Evolutionary conservation across 1,284 basidiomycete species (phyloP).

Genomic region (Cryptococcus sp.): DNA sequence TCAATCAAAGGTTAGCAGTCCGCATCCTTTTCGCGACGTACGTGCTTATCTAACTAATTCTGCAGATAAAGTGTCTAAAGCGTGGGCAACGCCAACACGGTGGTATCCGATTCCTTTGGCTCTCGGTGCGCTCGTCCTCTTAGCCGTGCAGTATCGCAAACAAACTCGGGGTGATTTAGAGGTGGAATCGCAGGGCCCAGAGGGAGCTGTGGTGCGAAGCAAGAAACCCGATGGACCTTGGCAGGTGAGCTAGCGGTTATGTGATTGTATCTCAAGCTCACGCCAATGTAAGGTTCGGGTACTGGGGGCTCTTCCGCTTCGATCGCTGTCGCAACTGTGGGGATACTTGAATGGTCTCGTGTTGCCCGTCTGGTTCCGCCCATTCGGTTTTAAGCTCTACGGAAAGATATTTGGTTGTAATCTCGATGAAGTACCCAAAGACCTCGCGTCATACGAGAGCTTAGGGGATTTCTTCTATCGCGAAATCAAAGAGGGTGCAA

Average conservation of each 20-base stretch:
- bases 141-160: constrained; percentile 70
- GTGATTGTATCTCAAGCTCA: background rate
- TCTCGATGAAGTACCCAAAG: constrained; percentile 83
- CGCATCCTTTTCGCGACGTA: background rate
- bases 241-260: constrained; percentile 66
- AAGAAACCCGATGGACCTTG: constrained; percentile 68
- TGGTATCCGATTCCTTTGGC: constrained; percentile 96
- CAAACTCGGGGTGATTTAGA: constrained; percentile 42
- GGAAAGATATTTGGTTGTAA: constrained; percentile 88
- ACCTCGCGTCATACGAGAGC: constrained; percentile 76
- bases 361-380: constrained; percentile 91
- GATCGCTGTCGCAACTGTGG: constrained; percentile 92
- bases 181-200: constrained; percentile 55
- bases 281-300: constrained; percentile 74
- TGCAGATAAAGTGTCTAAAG: constrained; percentile 56
- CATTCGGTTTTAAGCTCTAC: constrained; percentile 83
- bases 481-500: constrained; percentile 74
- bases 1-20: background rate
- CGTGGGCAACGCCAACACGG: constrained; percentile 88
- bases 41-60: background rate
- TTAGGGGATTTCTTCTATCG: constrained; percentile 96
- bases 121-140: constrained; percentile 82
- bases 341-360: constrained; percentile 91
- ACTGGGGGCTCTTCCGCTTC: constrained; percentile 88
- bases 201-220: constrained; percentile 71